These are phyloP conservation scores for Ogataea glucozyma DNA, from an alignment of 805 yeast genomes.

Conservation along the genomic window DNA sequence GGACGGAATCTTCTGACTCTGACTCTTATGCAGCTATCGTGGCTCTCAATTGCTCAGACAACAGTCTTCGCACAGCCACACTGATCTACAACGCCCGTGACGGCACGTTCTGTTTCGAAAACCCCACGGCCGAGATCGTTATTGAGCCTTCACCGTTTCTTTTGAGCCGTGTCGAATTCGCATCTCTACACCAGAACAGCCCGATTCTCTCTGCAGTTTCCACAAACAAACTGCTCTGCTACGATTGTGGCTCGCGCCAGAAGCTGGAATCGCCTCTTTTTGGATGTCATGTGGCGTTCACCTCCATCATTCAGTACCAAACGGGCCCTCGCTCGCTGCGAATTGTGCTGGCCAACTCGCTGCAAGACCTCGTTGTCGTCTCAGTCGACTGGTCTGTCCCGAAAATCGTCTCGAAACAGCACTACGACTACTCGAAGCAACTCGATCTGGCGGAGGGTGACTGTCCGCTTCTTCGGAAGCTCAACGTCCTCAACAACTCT, in stretches of 20 bases:
- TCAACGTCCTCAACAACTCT: slow-evolving; percentile 16
- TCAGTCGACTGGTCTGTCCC: slow-evolving; percentile 11
- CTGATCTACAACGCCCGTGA: slow-evolving; percentile 4
- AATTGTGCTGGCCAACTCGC: slow-evolving; percentile 15
- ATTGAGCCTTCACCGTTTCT: slow-evolving; percentile 12
- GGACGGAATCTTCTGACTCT: slow-evolving; percentile 8
- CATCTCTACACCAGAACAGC: too few relatives aligned
- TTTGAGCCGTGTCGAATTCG: slow-evolving; percentile 15
- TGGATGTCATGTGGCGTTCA: slow-evolving; percentile 15
- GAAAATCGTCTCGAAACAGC: background rate
- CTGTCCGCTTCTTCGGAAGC: slow-evolving; percentile 14
- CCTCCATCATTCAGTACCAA: slow-evolving; percentile 17
- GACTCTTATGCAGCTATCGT: slow-evolving; percentile 6
- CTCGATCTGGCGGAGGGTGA: slow-evolving; percentile 3
- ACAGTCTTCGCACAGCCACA: slow-evolving; percentile 13
- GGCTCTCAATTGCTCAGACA: slow-evolving; percentile 14
- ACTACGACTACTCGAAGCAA: slow-evolving; percentile 15
- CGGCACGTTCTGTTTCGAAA: slow-evolving; percentile 3
- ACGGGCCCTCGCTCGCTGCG: slow-evolving; percentile 3
- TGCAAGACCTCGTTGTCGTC: slow-evolving; percentile 10
- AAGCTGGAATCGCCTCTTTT: slow-evolving; percentile 2
- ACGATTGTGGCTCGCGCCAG: slow-evolving; percentile 1
- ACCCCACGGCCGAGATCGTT: slow-evolving; percentile 1
- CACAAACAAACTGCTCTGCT: slow-evolving; percentile 10
- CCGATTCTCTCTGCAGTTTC: slow-evolving; percentile 2